Conservation (phyloP, 306 rosid genomes). For the Lotus japonicus region DNA sequence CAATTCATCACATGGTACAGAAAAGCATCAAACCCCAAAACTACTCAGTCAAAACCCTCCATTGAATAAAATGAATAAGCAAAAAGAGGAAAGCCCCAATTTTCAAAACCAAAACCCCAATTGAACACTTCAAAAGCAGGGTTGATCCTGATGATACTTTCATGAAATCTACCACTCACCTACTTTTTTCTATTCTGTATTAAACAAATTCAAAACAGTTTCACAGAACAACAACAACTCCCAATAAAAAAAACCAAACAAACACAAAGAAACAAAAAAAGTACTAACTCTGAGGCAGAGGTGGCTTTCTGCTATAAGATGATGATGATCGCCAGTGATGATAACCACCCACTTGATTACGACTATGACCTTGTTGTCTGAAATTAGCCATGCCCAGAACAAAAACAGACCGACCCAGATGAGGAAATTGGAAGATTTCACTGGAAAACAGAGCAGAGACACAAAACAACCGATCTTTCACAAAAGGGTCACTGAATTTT, state of each 20-base stretch:
- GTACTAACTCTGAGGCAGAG: constrained; percentile 47
- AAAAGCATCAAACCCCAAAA: constrained; percentile 13
- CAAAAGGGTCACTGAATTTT: constrained; percentile 10
- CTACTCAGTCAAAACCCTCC: background rate
- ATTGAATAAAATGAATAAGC: background rate
- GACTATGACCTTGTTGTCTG: constrained; percentile 42
- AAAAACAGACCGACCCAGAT: constrained; percentile 12
- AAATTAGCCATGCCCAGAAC: constrained; percentile 47
- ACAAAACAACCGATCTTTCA: background rate
- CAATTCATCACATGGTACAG: background rate
- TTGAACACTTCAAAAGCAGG: constrained; percentile 1
- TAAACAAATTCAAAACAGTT: background rate
- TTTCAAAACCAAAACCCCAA: constrained; percentile 3
- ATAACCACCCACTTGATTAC: constrained; percentile 36
- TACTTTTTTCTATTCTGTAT: background rate
- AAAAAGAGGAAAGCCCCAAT: background rate
- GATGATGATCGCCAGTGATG: constrained; percentile 29
- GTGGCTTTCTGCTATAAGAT: constrained; percentile 43
- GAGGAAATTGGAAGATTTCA: background rate
- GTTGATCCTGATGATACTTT: background rate
- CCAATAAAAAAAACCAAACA: background rate
- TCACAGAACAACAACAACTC: background rate
- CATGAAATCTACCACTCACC: constrained; percentile 8
- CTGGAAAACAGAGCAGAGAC: background rate
- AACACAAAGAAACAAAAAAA: background rate